These are phyloP conservation scores for Conticribra weissflogii DNA, from an alignment of 108 stramenopile species.

Conservation along the genomic window DNA sequence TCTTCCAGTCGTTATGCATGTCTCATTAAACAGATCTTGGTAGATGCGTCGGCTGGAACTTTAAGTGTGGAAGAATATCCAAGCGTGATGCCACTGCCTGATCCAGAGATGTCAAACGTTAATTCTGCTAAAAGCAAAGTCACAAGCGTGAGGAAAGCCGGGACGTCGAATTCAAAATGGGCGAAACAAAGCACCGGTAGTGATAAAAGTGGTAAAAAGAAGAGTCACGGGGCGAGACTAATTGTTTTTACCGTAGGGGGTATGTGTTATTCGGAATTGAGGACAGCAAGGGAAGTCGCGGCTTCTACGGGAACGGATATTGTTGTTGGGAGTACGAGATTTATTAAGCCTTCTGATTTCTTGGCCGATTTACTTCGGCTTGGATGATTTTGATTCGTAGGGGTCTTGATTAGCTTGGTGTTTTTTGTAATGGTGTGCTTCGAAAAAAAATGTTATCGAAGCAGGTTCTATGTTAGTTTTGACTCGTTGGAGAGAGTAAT, in stretches of 20 bases:
- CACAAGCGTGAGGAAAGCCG: constrained; percentile 54
- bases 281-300: constrained; percentile 84
- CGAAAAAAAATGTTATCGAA: too few species aligned
- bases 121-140: constrained; percentile 22
- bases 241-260: constrained; percentile 93
- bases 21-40: constrained; percentile 70
- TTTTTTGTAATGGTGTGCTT: too few species aligned
- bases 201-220: constrained; percentile 31
- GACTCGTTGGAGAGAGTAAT: too few species aligned
- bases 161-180: constrained; percentile 49
- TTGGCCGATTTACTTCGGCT: too few species aligned
- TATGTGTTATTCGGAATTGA: constrained; percentile 83
- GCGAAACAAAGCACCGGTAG: constrained; percentile 28
- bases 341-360: constrained; percentile 73
- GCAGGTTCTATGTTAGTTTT: too few species aligned
- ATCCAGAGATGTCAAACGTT: constrained; percentile 39
- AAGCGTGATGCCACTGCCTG: constrained; percentile 87
- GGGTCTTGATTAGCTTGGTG: not conserved
- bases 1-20: constrained; percentile 83
- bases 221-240: constrained; percentile 63
- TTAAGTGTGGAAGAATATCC: constrained; percentile 89
- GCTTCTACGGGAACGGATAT: constrained; percentile 74
- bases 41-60: constrained; percentile 58
- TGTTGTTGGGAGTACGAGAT: constrained; percentile 79
- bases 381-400: too few species aligned